Base-by-base conservation (phyloP, 371 early-diverging fungal species). In the Mortierella sp. region DNA sequence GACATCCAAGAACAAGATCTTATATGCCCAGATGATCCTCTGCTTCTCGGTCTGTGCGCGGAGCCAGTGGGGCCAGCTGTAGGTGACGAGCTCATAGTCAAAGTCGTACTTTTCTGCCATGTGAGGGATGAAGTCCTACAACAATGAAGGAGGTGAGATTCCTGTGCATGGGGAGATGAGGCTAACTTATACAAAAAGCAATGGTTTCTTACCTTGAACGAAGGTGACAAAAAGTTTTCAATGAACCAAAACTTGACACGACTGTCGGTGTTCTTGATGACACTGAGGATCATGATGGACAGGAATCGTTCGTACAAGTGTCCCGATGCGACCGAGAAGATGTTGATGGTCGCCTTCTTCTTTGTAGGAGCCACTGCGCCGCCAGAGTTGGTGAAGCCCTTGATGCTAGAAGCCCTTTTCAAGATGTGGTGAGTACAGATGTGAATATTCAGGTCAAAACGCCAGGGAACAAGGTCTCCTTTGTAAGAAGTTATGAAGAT, bases 51-150 rank as follows among this genome's bases (percentile, higher is more conserved):
- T 93, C 86, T 98, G 97, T 26, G 90, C 88, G 46, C 97, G 91
- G 24, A 99, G 91, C 98, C 98, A 99, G 50, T 96, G 94, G 6
- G 99, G 99, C 99, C 99, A 99, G 82, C 97, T 97, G 90, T 98
- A 98, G 0, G 98, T 97, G 28, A 98, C 96, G 75, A 98, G 92
- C 88, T 97, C 97, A 82, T 96, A 98, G 48, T 96, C 94, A 85
- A 99, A 98, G 16, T 91, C 92, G 81, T 95, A 95, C 79, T 92
- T 90, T 71, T 94, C 87, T 2, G 98, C 95, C 90, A 98, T 91
- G 50, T 94, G 90, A n/a, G 98, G 98, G 11, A 99, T 90, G 78
- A 97, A 97, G 48, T 95, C 92, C 94, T 95, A 84, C 11, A 55
- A 57, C 6, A 40, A 40, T 40, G 43, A 40, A 40, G 43, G 6